A percentile compares a stretch with the other conserved stretches of the same genome.
These are phyloP conservation scores for Anethum foeniculum DNA, from an alignment of 140 eudicot species.

Conservation along the genomic window DNA sequence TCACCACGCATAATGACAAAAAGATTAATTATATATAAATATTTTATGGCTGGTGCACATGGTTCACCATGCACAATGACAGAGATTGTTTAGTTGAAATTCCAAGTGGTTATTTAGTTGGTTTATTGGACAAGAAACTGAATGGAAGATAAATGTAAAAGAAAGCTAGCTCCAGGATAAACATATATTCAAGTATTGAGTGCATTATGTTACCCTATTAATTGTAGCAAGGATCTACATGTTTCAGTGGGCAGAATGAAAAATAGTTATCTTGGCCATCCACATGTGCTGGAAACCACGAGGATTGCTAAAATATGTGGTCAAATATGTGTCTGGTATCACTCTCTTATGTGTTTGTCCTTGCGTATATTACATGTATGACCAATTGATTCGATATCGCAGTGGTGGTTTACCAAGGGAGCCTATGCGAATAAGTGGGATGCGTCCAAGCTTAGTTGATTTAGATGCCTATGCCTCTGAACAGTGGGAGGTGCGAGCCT, in stretches of 20 bases:
- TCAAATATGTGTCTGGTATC: neutral
- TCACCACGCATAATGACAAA: neutral
- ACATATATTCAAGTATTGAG: neutral
- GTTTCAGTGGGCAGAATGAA: neutral
- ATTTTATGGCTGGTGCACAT: too few relatives aligned
- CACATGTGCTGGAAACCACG: neutral
- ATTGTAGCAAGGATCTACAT: neutral
- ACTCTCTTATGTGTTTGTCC: neutral
- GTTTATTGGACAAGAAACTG: neutral
- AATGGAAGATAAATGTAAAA: conserved; percentile 1
- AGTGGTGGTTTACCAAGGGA: conserved; percentile 83
- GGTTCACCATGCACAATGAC: neutral
- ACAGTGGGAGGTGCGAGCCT: conserved; percentile 79
- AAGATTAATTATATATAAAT: too few relatives aligned
- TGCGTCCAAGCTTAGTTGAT: conserved; percentile 86
- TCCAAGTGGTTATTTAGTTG: neutral
- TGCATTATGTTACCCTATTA: neutral
- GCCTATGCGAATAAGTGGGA: conserved; percentile 66
- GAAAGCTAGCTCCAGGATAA: neutral
- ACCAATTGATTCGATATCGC: conserved; percentile 25
- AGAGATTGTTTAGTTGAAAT: neutral
- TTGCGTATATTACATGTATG: neutral
- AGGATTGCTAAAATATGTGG: neutral
- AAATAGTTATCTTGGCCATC: neutral
- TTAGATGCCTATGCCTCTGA: conserved; percentile 66